A percentile compares a stretch with the other conserved stretches of the same genome.
Evolutionary conservation across 1,284 basidiomycete species (phyloP).

Genomic region (Naganishia sp.): DNA sequence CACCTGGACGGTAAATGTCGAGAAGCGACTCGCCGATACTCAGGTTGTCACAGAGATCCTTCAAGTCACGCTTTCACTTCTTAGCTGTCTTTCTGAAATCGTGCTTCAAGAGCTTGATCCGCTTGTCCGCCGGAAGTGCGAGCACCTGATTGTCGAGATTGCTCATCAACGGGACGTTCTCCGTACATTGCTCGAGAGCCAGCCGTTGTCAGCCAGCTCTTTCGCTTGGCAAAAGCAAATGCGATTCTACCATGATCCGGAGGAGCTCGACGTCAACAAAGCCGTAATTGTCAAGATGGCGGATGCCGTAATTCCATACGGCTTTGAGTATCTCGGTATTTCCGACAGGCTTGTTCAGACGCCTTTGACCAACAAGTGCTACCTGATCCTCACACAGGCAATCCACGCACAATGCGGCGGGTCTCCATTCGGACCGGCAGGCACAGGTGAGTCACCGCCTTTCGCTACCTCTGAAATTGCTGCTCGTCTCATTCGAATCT

Average conservation of each 20-base stretch:
- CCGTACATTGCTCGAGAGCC: slow-evolving; percentile 71
- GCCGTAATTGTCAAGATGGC: slow-evolving; percentile 81
- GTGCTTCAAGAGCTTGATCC: slow-evolving; percentile 85
- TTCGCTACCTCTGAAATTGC: slow-evolving; percentile 22
- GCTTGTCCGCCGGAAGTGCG: slow-evolving; percentile 92
- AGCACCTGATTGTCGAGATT: slow-evolving; percentile 97
- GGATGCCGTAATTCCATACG: slow-evolving; percentile 92
- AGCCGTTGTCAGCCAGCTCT: slow-evolving; percentile 65
- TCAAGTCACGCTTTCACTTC: slow-evolving; percentile 73
- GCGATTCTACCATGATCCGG: slow-evolving; percentile 89
- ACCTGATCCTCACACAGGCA: slow-evolving; percentile 94
- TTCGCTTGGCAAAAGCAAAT: slow-evolving; percentile 98
- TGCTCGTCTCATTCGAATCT: slow-evolving; percentile 1
- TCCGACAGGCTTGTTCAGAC: slow-evolving; percentile 97
- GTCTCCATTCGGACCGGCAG: slow-evolving; percentile 96
- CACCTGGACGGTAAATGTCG: slow-evolving; percentile 87
- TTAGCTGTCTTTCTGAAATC: slow-evolving; percentile 92
- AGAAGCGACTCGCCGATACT: slow-evolving; percentile 63
- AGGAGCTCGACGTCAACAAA: slow-evolving; percentile 72
- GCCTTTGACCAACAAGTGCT: slow-evolving; percentile 95
- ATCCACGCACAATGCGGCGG: slow-evolving; percentile 92
- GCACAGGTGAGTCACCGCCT: slow-evolving; percentile 67
- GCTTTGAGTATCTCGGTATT: slow-evolving; percentile 98
- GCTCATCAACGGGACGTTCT: slow-evolving; percentile 97
- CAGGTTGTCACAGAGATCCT: slow-evolving; percentile 67